Conservation (phyloP, 805 yeast species). For the Pichia ethanolica region DNA sequence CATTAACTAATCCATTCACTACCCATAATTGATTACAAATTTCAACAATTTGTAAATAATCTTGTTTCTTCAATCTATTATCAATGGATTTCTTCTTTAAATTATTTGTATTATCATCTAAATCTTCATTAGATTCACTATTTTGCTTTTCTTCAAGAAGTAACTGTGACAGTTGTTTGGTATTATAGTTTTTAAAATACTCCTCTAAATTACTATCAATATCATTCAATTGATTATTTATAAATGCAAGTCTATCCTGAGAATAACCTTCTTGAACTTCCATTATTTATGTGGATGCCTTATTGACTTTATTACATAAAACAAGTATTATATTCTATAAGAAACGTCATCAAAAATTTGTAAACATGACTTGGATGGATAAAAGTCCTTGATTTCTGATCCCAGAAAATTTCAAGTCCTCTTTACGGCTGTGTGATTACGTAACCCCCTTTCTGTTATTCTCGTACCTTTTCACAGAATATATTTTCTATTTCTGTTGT, state of each 20-base stretch:
- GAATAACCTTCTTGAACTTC: background rate
- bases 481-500: no score
- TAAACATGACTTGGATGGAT: no score
- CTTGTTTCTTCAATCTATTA: background rate
- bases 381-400: no score
- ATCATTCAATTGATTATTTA: background rate
- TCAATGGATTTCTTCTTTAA: background rate
- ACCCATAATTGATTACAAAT: constrained; percentile 27
- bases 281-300: background rate
- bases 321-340: no score
- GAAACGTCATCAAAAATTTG: no score
- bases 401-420: no score
- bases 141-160: background rate
- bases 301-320: no score
- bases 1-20: constrained; percentile 24
- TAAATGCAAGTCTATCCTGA: background rate
- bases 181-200: constrained; percentile 8
- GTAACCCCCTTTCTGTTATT: no score
- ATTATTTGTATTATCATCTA: background rate
- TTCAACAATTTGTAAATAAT: constrained; percentile 22
- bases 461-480: no score
- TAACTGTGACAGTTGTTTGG: constrained; percentile 4
- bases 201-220: constrained; percentile 7
- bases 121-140: background rate
- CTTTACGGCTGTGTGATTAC: no score